Conservation (phyloP, 1,139 yeast species). For the Taphrina confusa region DNA sequence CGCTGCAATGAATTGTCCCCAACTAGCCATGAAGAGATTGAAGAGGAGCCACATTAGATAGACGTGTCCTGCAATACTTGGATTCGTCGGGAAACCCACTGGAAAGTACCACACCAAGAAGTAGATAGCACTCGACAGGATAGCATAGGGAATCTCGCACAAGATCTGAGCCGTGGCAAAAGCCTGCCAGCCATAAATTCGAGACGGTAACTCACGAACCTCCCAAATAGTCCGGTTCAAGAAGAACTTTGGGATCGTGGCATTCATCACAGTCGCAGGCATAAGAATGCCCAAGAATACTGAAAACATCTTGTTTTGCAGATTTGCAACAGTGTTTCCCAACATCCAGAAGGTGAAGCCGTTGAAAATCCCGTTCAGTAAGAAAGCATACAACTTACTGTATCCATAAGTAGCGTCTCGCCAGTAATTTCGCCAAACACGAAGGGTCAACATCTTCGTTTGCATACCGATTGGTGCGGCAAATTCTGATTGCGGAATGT, state of each 20-base stretch:
- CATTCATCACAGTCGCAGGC: constrained; percentile 59
- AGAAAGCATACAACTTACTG: constrained; percentile 60
- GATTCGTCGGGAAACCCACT: constrained; percentile 51
- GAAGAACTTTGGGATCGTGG: constrained; percentile 53
- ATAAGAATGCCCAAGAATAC: constrained; percentile 58
- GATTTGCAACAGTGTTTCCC: constrained; percentile 53
- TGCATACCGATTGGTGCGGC: constrained; percentile 56
- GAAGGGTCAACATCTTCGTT: constrained; percentile 54
- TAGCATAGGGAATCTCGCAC: constrained; percentile 59
- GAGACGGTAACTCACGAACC: constrained; percentile 63
- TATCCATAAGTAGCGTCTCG: constrained; percentile 71
- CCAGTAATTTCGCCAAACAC: constrained; percentile 67
- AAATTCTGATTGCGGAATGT: constrained; percentile 37
- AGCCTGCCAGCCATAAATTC: constrained; percentile 66
- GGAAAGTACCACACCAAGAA: constrained; percentile 63
- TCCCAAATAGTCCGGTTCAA: constrained; percentile 57
- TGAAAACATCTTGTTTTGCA: constrained; percentile 57
- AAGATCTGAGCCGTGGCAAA: constrained; percentile 56
- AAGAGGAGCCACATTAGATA: constrained; percentile 57
- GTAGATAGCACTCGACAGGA: constrained; percentile 56
- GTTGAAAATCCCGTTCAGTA: constrained; percentile 53
- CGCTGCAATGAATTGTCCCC: constrained; percentile 49
- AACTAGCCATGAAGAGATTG: constrained; percentile 37
- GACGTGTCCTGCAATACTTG: constrained; percentile 61
- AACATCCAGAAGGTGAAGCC: constrained; percentile 59